Percentiles rank a stretch among this genome's conserved stretches.
Conservation (phyloP, 352 stramenopile genomes). For the Phytopythium litorale region DNA sequence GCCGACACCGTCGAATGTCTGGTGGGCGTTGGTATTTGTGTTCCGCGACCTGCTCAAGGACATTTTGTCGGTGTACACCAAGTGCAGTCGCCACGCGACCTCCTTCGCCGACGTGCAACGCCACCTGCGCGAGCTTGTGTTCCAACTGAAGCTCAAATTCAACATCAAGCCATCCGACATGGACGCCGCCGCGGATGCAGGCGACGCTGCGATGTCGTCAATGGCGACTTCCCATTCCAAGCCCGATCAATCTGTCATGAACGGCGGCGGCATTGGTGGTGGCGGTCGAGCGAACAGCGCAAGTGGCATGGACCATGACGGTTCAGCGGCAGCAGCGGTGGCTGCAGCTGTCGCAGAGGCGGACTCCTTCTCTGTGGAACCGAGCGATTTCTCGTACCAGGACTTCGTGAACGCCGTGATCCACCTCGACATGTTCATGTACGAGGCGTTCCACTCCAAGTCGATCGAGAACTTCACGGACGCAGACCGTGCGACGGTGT, state of each 20-base stretch:
- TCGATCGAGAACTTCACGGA: slow-evolving; percentile 37
- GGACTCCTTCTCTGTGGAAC: slow-evolving; percentile 18
- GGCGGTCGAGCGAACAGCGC: background rate
- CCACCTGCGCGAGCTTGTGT: slow-evolving; percentile 38
- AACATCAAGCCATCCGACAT: slow-evolving; percentile 31
- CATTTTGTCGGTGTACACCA: slow-evolving; percentile 23
- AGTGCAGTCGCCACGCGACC: slow-evolving; percentile 20
- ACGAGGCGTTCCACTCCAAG: slow-evolving; percentile 54
- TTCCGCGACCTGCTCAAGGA: slow-evolving; percentile 49
- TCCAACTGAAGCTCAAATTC: slow-evolving; percentile 49
- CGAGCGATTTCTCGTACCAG: slow-evolving; percentile 47
- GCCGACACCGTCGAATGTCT: slow-evolving; percentile 21
- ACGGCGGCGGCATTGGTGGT: background rate
- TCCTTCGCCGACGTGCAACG: slow-evolving; percentile 40
- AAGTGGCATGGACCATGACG: background rate
- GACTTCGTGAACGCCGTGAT: slow-evolving; percentile 48
- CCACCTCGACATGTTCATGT: slow-evolving; percentile 51
- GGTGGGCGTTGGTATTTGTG: slow-evolving; percentile 44
- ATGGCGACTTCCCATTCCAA: background rate
- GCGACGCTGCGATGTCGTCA: background rate
- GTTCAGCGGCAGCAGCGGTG: slow-evolving; percentile 1
- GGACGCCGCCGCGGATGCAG: background rate
- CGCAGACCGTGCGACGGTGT: slow-evolving; percentile 28
- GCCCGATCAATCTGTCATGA: background rate
- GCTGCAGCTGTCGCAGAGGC: background rate